These are phyloP conservation scores for Wickerhamomyces subpelliculosus DNA, from an alignment of 805 yeast species.

Conservation along the genomic window DNA sequence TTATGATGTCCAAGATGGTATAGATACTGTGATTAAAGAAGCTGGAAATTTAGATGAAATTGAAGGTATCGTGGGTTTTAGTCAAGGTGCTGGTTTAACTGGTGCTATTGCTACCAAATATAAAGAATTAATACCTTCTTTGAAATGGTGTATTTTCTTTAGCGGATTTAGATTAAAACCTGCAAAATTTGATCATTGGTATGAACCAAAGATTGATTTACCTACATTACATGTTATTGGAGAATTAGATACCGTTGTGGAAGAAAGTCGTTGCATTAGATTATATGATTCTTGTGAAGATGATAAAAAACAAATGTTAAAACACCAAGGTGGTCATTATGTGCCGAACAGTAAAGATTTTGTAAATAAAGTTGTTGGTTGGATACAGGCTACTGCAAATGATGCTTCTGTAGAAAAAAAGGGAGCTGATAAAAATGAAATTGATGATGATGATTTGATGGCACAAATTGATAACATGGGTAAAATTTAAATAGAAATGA, in stretches of 20 bases:
- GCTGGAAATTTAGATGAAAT: conserved; percentile 48
- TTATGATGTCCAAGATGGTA: conserved; percentile 25
- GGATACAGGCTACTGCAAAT: no score
- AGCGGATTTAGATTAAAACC: conserved; percentile 48
- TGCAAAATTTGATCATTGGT: conserved; percentile 13
- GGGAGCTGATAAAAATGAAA: conserved; percentile 9
- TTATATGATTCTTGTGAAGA: conserved; percentile 47
- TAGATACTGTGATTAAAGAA: conserved; percentile 36
- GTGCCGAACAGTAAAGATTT: conserved; percentile 75
- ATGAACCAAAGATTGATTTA: conserved; percentile 13
- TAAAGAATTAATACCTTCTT: conserved; percentile 34
- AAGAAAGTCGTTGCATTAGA: conserved; percentile 55
- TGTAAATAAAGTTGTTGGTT: conserved; percentile 25
- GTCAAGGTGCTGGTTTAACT: conserved; percentile 88
- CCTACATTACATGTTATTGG: conserved; percentile 73
- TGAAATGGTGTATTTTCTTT: conserved; percentile 42
- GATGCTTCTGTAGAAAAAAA: conserved; percentile 2
- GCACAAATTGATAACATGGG: conserved; percentile 35
- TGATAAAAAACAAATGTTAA: conserved; percentile 39
- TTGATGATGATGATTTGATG: conserved; percentile 28
- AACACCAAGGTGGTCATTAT: conserved; percentile 94
- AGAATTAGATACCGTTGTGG: conserved; percentile 81
- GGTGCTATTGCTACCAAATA: conserved; percentile 53
- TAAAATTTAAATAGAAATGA: conserved; percentile 16
- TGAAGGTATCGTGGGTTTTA: conserved; percentile 81